A percentile compares a stretch with the other conserved stretches of the same genome.
phyloP scores from a whole-genome alignment of 2,329 filamentous ascomycete species.

The Trichoderma harzianum region DNA sequence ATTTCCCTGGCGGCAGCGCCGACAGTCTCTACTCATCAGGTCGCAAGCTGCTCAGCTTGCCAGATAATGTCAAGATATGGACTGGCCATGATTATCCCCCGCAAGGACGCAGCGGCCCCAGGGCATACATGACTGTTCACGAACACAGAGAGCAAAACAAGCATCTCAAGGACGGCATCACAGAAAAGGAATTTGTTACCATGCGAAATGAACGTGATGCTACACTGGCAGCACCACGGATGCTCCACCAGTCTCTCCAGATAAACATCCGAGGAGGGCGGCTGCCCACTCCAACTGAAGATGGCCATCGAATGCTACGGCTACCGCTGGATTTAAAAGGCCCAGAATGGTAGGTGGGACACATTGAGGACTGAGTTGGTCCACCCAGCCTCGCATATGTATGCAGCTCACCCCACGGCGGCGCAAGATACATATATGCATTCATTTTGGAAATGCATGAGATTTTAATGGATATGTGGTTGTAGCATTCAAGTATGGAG shows the following conservation, averaged over 20 bases:
- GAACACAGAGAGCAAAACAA: slow-evolving; percentile 47
- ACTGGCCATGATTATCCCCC: slow-evolving; percentile 54
- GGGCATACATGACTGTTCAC: slow-evolving; percentile 42
- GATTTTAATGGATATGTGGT: not conserved
- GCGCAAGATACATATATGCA: not conserved
- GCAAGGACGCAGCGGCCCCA: slow-evolving; percentile 29
- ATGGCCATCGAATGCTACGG: slow-evolving; percentile 35
- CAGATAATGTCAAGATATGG: slow-evolving; percentile 47
- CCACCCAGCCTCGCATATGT: not conserved
- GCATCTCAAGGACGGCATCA: slow-evolving; percentile 43
- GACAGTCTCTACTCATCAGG: slow-evolving; percentile 42
- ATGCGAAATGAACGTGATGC: slow-evolving; percentile 43
- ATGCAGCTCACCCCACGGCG: not conserved
- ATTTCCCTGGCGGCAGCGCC: slow-evolving; percentile 52
- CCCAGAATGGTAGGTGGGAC: not conserved
- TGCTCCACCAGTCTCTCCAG: slow-evolving; percentile 51
- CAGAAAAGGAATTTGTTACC: slow-evolving; percentile 43
- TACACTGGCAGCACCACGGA: slow-evolving; percentile 40
- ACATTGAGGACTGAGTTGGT: not conserved
- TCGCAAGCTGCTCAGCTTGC: slow-evolving; percentile 40
- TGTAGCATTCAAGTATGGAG: not conserved
- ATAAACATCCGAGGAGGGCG: slow-evolving; percentile 50
- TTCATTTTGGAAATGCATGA: not conserved
- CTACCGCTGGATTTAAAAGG: slow-evolving; percentile 32
- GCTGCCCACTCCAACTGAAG: slow-evolving; percentile 35